phyloP scores from a whole-genome alignment of 768 basidiomycete species.

The Pluteus cervinus region DNA sequence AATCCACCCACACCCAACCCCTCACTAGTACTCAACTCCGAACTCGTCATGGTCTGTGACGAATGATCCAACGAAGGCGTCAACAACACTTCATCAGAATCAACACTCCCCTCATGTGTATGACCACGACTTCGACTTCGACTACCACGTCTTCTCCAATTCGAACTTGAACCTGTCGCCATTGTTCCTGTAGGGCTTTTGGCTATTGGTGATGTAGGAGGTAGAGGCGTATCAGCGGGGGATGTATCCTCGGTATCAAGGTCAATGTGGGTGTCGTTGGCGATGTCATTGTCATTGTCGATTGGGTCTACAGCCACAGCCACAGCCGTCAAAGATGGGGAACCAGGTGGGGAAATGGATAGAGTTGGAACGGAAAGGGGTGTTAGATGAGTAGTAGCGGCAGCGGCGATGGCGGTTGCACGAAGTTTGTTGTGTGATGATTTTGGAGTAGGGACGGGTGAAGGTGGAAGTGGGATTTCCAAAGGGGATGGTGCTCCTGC shows the following conservation, averaged over 20 bases:
- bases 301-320: background rate
- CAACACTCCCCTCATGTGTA: too few relatives aligned
- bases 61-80: slow-evolving; percentile 2
- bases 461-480: slow-evolving; percentile 13
- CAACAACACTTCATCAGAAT: background rate
- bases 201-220: too few relatives aligned
- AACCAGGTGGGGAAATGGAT: background rate
- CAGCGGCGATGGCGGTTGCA: background rate
- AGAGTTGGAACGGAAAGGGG: background rate
- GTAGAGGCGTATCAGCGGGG: too few relatives aligned
- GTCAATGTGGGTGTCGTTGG: too few relatives aligned
- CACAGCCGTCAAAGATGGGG: background rate
- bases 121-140: too few relatives aligned
- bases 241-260: too few relatives aligned
- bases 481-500: slow-evolving; percentile 2
- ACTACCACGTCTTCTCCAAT: too few relatives aligned
- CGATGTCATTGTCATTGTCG: background rate
- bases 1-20: too few relatives aligned
- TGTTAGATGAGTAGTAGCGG: background rate
- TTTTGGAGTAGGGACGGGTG: slow-evolving; percentile 1
- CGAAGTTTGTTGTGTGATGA: background rate
- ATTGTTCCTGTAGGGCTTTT: too few relatives aligned
- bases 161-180: too few relatives aligned
- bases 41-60: background rate
- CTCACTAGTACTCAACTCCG: background rate